These are phyloP conservation scores for Hortiboletus campestris DNA, from an alignment of 768 basidiomycete genomes.

Conservation along the genomic window DNA sequence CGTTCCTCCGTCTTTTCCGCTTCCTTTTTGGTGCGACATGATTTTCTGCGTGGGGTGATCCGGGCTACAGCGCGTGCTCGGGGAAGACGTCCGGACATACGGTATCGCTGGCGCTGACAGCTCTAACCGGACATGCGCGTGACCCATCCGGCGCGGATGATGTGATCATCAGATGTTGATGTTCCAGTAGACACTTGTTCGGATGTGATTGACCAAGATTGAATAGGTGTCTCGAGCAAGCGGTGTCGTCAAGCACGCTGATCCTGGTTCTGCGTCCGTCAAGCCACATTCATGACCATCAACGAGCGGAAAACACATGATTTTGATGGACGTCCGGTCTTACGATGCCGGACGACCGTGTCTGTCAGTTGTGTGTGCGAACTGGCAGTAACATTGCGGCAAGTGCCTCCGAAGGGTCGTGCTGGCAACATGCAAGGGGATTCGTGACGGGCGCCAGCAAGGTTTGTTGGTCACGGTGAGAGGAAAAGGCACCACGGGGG, in stretches of 20 bases:
- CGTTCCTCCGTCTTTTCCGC: not conserved
- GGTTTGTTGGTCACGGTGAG: not conserved
- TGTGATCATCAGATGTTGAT: not conserved
- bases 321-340: not conserved
- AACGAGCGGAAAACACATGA: not conserved
- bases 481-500: not conserved
- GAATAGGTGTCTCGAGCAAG: not conserved
- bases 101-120: not conserved
- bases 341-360: not conserved
- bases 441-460: not conserved
- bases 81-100: not conserved
- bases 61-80: not conserved
- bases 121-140: not conserved
- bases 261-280: not conserved
- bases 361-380: not conserved
- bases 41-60: not conserved
- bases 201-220: not conserved
- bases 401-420: not conserved
- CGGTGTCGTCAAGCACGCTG: not conserved
- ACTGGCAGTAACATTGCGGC: not conserved
- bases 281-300: not conserved
- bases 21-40: not conserved
- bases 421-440: not conserved
- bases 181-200: not conserved
- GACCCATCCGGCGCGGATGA: not conserved